Evolutionary conservation across 2,329 filamentous ascomycete genomes (phyloP), one percentile per base, ranked within the genome.

Genomic region (Epichloe gansuensis): DNA sequence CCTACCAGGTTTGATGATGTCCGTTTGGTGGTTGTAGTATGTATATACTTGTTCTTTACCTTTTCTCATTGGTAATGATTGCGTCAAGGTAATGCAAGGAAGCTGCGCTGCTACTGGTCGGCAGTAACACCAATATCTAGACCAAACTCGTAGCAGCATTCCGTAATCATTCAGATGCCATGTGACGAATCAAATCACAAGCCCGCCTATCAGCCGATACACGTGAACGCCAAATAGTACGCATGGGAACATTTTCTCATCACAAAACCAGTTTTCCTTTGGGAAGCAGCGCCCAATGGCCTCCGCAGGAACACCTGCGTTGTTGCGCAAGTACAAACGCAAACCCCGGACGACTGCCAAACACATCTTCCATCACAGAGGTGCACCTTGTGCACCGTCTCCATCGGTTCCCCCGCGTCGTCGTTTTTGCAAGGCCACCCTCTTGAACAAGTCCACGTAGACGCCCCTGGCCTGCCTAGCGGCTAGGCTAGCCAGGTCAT

Each of bases 281-380:
- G 0, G 66, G 66, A 48, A 77, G 54, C 47, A 80, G 54, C 3
- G 70, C 74, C 74, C 78, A 78, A 50, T 70, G 69, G 2, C 77
- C 79, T 7, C 75, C 74, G 56, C 79, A 82, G 5, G 71, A 70
- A 55, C 79, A 82, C 59, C 72, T 73, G 25, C 75, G 69, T 63
- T 80, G 76, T 61, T 81, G 77, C 12, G 68, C 67, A 45, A 81
- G 61, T 38, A 82, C 69, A 62, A 80, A 80, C 3, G 68, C 72
- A 53, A 76, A 72, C 1, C 77, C 78, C 0, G 77, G 72, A 54
- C 71, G 69, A 25, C 66, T 67, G 13, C 66, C 70, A 31, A 64
- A 66, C 0, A 77, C 67, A 56, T 86, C 81, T 60, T 83, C 82
- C 72, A 85, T 85, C n/a, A 85, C 73, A 48, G 78, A 73, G 45